Percentiles rank a stretch among this genome's conserved stretches.
These are phyloP conservation scores for Dictyophora rubrovolvata DNA, from an alignment of 768 basidiomycete species.

Conservation along the genomic window DNA sequence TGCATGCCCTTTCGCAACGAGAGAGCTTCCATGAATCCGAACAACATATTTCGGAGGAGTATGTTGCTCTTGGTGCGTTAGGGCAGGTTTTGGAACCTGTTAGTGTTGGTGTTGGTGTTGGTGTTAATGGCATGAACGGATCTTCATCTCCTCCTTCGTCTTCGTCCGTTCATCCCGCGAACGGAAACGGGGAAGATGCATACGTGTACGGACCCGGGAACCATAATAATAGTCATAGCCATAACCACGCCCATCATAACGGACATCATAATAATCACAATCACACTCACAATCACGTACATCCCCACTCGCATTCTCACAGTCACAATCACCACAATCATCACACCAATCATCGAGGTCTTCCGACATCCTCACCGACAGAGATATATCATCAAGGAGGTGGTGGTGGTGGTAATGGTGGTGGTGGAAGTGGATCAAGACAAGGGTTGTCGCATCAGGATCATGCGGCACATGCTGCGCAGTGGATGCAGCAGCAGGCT, in stretches of 20 bases:
- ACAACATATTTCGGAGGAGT: not conserved
- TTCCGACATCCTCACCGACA: not conserved
- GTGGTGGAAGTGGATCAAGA: not conserved
- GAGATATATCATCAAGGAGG: not conserved
- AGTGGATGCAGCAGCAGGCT: constrained; percentile 8
- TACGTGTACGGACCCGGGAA: not conserved
- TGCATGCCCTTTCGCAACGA: not conserved
- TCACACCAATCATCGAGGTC: not conserved
- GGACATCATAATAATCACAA: too few relatives aligned
- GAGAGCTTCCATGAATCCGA: not conserved
- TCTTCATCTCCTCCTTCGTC: not conserved
- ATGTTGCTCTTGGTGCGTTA: not conserved
- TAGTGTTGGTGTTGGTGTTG: too few relatives aligned
- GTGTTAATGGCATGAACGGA: not conserved
- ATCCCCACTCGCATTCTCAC: too few relatives aligned
- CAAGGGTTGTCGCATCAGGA: not conserved
- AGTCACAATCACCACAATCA: too few relatives aligned
- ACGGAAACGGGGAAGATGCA: not conserved
- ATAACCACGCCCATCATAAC: too few relatives aligned
- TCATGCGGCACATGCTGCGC: not conserved
- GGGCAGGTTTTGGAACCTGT: constrained; percentile 1
- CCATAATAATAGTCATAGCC: not conserved
- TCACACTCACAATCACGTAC: too few relatives aligned
- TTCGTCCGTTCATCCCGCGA: too few relatives aligned
- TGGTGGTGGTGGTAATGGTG: too few relatives aligned